Percentiles rank a stretch among this genome's conserved stretches.
Conservation (phyloP, 2,329 filamentous ascomycete species). For the Trichoderma koningiopsis region DNA sequence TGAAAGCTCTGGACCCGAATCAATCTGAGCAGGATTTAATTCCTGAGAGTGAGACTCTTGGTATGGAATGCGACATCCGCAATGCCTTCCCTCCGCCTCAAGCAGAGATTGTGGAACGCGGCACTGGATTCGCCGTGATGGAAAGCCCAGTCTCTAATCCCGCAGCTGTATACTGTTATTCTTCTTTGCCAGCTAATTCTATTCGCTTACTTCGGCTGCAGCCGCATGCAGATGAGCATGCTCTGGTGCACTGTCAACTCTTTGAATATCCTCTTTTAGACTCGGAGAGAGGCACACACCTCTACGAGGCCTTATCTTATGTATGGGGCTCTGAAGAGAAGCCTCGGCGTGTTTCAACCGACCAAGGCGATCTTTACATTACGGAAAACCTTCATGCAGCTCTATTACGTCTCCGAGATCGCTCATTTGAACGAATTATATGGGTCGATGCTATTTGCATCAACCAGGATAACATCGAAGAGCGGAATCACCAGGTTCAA, state of each 20-base stretch:
- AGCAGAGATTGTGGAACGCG: neutral
- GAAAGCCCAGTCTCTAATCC: neutral
- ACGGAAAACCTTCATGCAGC: neutral
- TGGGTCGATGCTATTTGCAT: constrained; percentile 6
- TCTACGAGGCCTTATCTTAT: neutral
- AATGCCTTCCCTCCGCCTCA: too few species aligned
- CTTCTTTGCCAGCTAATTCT: neutral
- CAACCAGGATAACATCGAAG: constrained; percentile 1
- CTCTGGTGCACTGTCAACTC: neutral
- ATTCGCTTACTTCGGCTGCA: neutral
- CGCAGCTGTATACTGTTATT: neutral
- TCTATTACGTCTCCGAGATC: neutral
- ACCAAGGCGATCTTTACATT: neutral
- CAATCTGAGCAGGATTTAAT: neutral
- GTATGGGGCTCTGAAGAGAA: neutral
- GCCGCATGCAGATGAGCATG: neutral
- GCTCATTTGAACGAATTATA: neutral
- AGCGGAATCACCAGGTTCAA: neutral
- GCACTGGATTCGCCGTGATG: neutral
- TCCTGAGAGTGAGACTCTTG: neutral
- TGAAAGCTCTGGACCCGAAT: neutral
- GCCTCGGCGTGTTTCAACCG: neutral
- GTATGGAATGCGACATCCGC: neutral
- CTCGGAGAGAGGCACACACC: neutral
- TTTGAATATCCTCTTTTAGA: neutral